Conservation (phyloP, 2,329 filamentous ascomycete genomes). For the Neocucurbitaria cava region DNA sequence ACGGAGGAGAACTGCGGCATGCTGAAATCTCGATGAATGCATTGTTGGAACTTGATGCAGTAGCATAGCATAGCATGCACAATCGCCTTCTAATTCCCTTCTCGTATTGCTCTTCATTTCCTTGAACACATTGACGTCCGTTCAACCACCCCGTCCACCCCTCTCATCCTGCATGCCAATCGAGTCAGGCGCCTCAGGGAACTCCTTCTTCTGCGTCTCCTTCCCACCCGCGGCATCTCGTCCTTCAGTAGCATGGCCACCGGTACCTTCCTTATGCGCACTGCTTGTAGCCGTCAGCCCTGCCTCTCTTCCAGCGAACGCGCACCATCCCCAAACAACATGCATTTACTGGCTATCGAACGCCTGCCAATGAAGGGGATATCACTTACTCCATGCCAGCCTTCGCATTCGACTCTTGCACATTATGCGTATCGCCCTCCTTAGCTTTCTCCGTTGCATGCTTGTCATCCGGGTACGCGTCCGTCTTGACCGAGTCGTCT, state of each 20-base stretch:
- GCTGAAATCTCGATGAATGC: background rate
- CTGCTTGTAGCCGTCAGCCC: conserved; percentile 24
- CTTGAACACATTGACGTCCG: background rate
- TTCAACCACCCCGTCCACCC: conserved; percentile 51
- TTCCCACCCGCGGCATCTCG: conserved; percentile 47
- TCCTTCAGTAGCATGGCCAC: conserved; percentile 51
- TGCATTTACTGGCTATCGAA: too few relatives aligned
- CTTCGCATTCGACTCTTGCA: conserved; percentile 41
- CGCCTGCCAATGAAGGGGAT: background rate
- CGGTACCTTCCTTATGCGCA: conserved; percentile 36
- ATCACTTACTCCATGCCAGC: conserved; percentile 44
- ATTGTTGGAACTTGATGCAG: background rate
- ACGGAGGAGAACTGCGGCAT: background rate
- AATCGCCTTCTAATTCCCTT: background rate
- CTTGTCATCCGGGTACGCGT: conserved; percentile 32
- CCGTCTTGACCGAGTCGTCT: conserved; percentile 23
- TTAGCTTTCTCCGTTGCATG: conserved; percentile 35
- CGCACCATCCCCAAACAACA: too few relatives aligned
- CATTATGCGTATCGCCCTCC: conserved; percentile 44
- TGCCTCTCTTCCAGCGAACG: too few relatives aligned
- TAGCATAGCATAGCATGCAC: too few relatives aligned
- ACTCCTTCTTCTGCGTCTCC: conserved; percentile 54
- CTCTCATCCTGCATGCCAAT: conserved; percentile 62
- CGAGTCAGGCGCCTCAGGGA: conserved; percentile 55
- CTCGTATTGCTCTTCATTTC: background rate